Evolutionary conservation across 2,329 filamentous ascomycete genomes (phyloP), one percentile per base, ranked within the genome.

Genomic region (Iodosphaeria phyllophila): DNA sequence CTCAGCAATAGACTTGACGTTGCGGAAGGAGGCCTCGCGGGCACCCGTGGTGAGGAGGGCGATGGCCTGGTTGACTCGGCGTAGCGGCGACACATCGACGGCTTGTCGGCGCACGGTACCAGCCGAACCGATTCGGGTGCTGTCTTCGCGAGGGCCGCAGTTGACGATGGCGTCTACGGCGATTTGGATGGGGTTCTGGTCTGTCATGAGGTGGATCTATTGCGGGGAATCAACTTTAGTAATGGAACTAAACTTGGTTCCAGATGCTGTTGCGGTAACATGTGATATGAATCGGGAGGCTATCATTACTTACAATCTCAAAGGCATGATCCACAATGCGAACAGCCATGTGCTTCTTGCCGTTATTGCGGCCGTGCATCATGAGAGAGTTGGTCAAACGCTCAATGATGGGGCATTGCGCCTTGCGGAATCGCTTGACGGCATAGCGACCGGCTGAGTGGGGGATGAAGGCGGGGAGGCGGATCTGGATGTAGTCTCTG

Each of bases 301-400:
- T 26, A 25, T n/a, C n/a, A n/a, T n/a, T 38, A 77, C 80, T 59
- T 76, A 93, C 86, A 58, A 98, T 98, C 72, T 98, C 91, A 64
- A 98, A 98, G 49, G 86, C 63, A 71, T 98, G 89, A 46, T 84
- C 84, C 50, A 98, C 84, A 47, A 98, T 98, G 64, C 89, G 83
- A 59, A 95, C 86, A 54, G 89, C 91, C 84, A 92, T 93, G 55
- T 95, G 75, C 82, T 98, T 98, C 79, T 98, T 98, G 64, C 89
- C 89, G 79, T 93, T 98, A 80, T 98, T 98, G 65, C 89, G 89
- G 63, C 89, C 89, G 76, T 98, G 92, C 86, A 95, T 95, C 91
- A 98, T 98, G 58, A 98, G 76, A 33, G 89, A 95, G 79, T 98
- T 98, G 72, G 89, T 98, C 48, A 98, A 76, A 58, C 89, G 86